Evolutionary conservation across 2,329 filamentous ascomycete species (phyloP), one percentile per base, ranked within the genome.

Genomic region (Colletotrichum euphorbiae): DNA sequence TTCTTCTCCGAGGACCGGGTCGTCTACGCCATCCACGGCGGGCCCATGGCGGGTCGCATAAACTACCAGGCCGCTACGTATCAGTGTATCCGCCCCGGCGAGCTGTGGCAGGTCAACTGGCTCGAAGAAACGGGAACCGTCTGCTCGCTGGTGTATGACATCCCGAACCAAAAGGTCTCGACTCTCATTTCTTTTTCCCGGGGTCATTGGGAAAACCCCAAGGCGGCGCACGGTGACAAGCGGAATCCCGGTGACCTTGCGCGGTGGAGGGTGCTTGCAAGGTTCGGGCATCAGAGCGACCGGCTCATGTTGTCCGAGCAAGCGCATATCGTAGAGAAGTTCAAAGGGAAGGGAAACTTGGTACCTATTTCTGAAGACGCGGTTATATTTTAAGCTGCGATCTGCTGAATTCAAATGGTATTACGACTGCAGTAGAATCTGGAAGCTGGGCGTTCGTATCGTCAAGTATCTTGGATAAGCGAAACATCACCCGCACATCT

Each of bases 81-180:
- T 71, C 86, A 88, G 72, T 89, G 86, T 74, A 82, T 89, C 31
- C 80, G 86, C 0, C 82, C 85, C 0, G 84, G 84, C 2, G 86
- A 89, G 73, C 73, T 88, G 0, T 89, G 86, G 86, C 86, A 89
- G 71, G 82, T 84, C 70, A 88, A 86, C 67, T 89, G 86, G 86
- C 80, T 89, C 1, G 85, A 89, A 66, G 86, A 89, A 75, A 89
- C 86, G 0, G 87, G 86, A 0, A 88, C 85, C 0, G 80, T 89
- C 1, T 83, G 82, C 61, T 87, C 83, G 1, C 74, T 87, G 0
- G 84, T 88, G 1, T 89, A 85, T 70, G 86, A 89, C 67, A 87
- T 89, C 43, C 72, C 77, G 0, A 75, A 80, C 6, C 76, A 79
- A 60, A 83, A 76, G 21, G 82, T 89, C 48, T 85, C 82, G 0